Percentiles rank a stretch among this genome's conserved stretches.
These are phyloP conservation scores for Malassezia sympodialis DNA, from an alignment of 1,284 basidiomycete species.

Conservation along the genomic window DNA sequence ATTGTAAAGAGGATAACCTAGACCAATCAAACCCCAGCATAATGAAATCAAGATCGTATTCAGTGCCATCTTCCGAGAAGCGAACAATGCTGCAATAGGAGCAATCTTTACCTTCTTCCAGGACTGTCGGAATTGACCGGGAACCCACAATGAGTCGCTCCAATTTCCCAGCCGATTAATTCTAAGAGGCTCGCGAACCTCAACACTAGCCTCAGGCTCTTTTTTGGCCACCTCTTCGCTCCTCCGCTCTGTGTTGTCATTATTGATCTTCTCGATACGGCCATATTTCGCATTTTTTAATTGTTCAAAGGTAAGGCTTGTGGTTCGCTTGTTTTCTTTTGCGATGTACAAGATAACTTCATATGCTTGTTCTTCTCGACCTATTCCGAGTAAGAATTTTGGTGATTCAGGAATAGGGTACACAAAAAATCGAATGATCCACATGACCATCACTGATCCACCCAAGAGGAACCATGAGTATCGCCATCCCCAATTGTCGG, in stretches of 20 bases:
- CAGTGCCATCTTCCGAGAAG: constrained; percentile 57
- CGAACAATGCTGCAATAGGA: constrained; percentile 59
- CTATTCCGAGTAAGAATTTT: constrained; percentile 63
- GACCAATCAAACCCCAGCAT: constrained; percentile 61
- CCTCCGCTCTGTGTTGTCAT: neutral
- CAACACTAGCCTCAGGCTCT: neutral
- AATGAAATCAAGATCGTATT: constrained; percentile 58
- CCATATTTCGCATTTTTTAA: constrained; percentile 28
- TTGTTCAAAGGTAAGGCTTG: constrained; percentile 27
- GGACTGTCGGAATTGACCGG: constrained; percentile 14
- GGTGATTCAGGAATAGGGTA: constrained; percentile 56
- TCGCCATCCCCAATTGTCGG: constrained; percentile 58
- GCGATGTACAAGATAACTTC: constrained; percentile 62
- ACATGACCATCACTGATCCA: constrained; percentile 35
- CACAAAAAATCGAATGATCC: constrained; percentile 43
- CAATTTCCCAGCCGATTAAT: neutral
- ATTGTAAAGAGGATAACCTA: constrained; percentile 65
- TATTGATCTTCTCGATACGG: constrained; percentile 35
- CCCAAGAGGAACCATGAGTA: constrained; percentile 54
- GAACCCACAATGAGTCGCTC: constrained; percentile 8
- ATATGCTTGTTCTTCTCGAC: constrained; percentile 62
- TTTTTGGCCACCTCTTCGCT: neutral
- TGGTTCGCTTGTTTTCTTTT: constrained; percentile 56
- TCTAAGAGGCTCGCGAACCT: neutral
- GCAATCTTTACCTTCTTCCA: constrained; percentile 27